Evolutionary conservation across 441 rosid species (phyloP).

Genomic region (Erysimum pusillum): DNA sequence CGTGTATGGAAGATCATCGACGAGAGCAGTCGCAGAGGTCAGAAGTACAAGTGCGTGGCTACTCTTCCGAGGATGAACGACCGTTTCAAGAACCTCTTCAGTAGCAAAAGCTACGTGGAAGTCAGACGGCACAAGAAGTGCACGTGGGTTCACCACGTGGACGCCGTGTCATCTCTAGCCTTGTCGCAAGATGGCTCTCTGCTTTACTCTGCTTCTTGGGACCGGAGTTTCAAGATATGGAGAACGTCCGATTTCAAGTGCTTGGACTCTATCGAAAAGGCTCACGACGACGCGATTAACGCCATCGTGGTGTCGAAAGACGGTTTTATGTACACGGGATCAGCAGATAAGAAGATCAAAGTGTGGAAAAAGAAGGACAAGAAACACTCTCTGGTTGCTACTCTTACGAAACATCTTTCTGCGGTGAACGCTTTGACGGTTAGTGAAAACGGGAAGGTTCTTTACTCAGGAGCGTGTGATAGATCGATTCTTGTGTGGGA

Average conservation of each 20-base stretch:
- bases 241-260: constrained; percentile 65
- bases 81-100: constrained; percentile 55
- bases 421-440: constrained; percentile 76
- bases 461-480: constrained; percentile 85
- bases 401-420: constrained; percentile 67
- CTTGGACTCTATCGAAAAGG: constrained; percentile 65
- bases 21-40: constrained; percentile 25
- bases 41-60: constrained; percentile 55
- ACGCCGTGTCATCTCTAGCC: constrained; percentile 71
- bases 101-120: constrained; percentile 61
- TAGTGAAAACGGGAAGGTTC: constrained; percentile 60
- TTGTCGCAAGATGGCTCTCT: constrained; percentile 57
- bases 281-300: constrained; percentile 80
- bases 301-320: constrained; percentile 61
- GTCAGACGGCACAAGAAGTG: constrained; percentile 71
- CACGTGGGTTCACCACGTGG: constrained; percentile 86
- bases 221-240: constrained; percentile 79
- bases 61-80: constrained; percentile 73
- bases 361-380: constrained; percentile 61
- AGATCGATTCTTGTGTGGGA: constrained; percentile 79
- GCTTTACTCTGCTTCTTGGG: constrained; percentile 85
- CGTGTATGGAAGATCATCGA: constrained; percentile 75
- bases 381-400: constrained; percentile 54
- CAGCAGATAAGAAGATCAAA: constrained; percentile 80
- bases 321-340: constrained; percentile 72